A percentile compares a stretch with the other conserved stretches of the same genome.
Evolutionary conservation across 768 basidiomycete species (phyloP).

Genomic region (Trametes punicea): DNA sequence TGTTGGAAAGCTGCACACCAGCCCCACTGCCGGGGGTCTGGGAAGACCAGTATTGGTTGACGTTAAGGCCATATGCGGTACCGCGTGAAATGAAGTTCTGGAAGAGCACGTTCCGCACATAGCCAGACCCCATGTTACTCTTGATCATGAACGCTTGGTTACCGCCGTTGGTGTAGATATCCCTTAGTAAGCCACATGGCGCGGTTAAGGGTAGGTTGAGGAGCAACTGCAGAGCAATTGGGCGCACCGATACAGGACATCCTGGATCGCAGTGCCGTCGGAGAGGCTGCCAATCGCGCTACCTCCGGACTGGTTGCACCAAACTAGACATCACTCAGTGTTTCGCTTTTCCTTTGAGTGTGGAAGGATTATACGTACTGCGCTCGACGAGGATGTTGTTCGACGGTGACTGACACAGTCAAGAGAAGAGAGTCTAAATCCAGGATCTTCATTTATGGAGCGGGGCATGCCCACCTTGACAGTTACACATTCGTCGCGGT

Average conservation of each 20-base stretch:
- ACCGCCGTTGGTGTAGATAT: constrained; percentile 30
- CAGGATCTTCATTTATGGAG: not conserved
- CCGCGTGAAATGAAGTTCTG: constrained; percentile 29
- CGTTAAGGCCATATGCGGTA: constrained; percentile 29
- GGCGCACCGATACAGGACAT: constrained; percentile 24
- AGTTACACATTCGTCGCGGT: constrained; percentile 34
- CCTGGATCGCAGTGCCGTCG: constrained; percentile 26
- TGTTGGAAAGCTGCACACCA: constrained; percentile 28
- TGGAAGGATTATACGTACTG: constrained; percentile 11
- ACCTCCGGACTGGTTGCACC: constrained; percentile 34
- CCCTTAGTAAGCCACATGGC: not conserved
- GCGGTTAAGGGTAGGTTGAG: not conserved
- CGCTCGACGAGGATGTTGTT: constrained; percentile 30
- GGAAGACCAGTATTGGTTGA: constrained; percentile 30
- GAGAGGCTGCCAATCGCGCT: constrained; percentile 29
- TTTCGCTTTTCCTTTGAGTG: not conserved
- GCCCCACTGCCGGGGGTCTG: constrained; percentile 22
- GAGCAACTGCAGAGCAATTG: not conserved
- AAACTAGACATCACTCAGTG: constrained; percentile 12
- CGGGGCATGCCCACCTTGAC: constrained; percentile 21
- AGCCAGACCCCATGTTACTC: constrained; percentile 25
- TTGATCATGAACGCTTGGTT: constrained; percentile 35
- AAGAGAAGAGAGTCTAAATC: not conserved
- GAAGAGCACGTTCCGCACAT: constrained; percentile 29
- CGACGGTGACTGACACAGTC: constrained; percentile 17